A percentile compares a stretch with the other conserved stretches of the same genome.
Conservation (phyloP, 208 protist genomes). For the Kentomonas sorsogonicus region DNA sequence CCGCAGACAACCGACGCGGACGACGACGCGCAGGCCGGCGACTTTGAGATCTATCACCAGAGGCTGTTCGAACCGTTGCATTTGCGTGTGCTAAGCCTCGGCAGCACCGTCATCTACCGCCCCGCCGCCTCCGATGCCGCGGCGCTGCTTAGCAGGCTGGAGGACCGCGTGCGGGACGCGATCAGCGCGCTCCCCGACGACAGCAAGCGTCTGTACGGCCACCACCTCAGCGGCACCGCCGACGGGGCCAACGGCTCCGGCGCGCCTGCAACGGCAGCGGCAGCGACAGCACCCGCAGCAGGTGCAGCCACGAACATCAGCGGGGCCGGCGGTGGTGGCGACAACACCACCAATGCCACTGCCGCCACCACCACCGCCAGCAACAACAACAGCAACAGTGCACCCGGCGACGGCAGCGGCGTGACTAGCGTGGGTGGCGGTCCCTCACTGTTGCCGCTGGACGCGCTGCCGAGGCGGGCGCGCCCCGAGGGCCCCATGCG, state of each 20-base stretch:
- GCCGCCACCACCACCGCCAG: neutral
- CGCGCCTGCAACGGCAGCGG: no score
- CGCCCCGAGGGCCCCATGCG: slow-evolving; percentile 21
- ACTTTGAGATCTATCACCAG: slow-evolving; percentile 79
- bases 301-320: no score
- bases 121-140: slow-evolving; percentile 5
- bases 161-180: slow-evolving; percentile 41
- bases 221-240: slow-evolving; percentile 28
- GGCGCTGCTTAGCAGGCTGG: slow-evolving; percentile 15
- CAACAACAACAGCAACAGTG: neutral
- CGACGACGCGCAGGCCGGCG: slow-evolving; percentile 14
- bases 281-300: no score
- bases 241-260: neutral
- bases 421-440: no score
- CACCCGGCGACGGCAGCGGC: no score
- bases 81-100: slow-evolving; percentile 65
- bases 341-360: no score
- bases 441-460: no score
- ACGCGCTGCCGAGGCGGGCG: neutral
- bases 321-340: no score
- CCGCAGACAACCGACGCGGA: slow-evolving; percentile 16
- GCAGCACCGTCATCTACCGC: slow-evolving; percentile 55
- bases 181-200: slow-evolving; percentile 49
- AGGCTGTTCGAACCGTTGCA: slow-evolving; percentile 82
- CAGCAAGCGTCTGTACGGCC: slow-evolving; percentile 25